Percentiles rank a stretch among this genome's conserved stretches.
These are phyloP conservation scores for Fusarium sp. DNA, from an alignment of 2,329 filamentous ascomycete species.

Conservation along the genomic window DNA sequence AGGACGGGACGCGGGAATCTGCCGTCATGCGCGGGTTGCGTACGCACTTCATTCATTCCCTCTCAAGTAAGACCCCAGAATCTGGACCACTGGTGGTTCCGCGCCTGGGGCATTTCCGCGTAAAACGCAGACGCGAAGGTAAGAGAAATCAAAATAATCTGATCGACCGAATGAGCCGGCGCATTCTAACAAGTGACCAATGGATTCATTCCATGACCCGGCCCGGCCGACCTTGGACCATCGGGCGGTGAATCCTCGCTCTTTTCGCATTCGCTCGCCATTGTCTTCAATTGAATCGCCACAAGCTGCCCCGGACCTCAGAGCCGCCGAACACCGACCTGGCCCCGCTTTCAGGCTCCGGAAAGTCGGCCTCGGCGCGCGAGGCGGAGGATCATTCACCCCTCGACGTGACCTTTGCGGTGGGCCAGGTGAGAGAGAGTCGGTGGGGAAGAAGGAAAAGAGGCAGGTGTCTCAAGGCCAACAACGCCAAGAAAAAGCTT, in stretches of 20 bases:
- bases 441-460: slow-evolving; percentile 14
- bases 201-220: background rate
- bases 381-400: background rate
- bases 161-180: slow-evolving; percentile 9
- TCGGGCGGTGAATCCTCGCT: slow-evolving; percentile 13
- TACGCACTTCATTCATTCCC: background rate
- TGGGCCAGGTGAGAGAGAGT: slow-evolving; percentile 15
- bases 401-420: background rate
- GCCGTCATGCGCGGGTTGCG: background rate
- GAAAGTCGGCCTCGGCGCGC: background rate
- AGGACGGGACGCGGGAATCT: background rate
- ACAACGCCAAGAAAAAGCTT: background rate
- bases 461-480: background rate
- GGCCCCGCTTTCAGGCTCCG: background rate
- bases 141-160: slow-evolving; percentile 1
- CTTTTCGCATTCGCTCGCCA: slow-evolving; percentile 12
- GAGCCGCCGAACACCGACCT: slow-evolving; percentile 26
- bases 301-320: slow-evolving; percentile 14
- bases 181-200: background rate
- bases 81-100: background rate
- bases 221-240: slow-evolving; percentile 18
- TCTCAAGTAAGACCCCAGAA: background rate
- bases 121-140: background rate
- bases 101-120: background rate
- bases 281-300: slow-evolving; percentile 7